Evolutionary conservation across 139 green algal genomes (phyloP), one percentile per base, ranked within the genome.

Genomic region (Deuterostichococcus epilithicus): DNA sequence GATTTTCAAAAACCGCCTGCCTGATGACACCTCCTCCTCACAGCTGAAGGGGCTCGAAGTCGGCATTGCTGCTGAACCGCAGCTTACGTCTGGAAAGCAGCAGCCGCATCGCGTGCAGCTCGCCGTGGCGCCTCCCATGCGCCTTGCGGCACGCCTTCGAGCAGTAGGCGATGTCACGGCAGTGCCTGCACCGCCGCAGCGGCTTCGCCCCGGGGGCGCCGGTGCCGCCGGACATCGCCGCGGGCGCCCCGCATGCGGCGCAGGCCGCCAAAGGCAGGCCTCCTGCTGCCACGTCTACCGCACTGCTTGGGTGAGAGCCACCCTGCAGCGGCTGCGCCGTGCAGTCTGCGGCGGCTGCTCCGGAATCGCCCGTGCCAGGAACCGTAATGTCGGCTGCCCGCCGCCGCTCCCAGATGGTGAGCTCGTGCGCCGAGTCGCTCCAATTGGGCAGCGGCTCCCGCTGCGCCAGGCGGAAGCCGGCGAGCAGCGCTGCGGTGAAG

Each of bases 391-490:
- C 10, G 67, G 25, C 30, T 45, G 33, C 67, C n/a, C 25, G 68
- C 34, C 15, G 10, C 68, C 69, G 69, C 30, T 75, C 34, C 70
- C 70, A 75, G 42, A 75, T 66, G 5, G 70, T 75, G 1, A 75
- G 70, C 42, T 75, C 70, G 3, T 75, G 70, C 22, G 70, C 39
- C 34, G 70, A 66, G 70, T 75, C 70, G 70, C n/a, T 42, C 70
- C 70, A 75, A n/a, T 75, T 75, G 3, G 70, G 70, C 28, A 75
- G 70, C 42, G 39, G 28, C 25, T 67, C 39, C 39, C 70, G 38
- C 39, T 65, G 39, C n/a, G 26, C n/a, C 26, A 75, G 70, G 13
- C 20, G n/a, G 15, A 10, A 75, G 26, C 39, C 70, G 3, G 26
- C 5, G 25, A 67, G 42, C 39, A 75, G 39, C n/a, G 38, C 39